These are phyloP conservation scores for Pythium inflatum DNA, from an alignment of 352 stramenopile genomes.

Conservation along the genomic window DNA sequence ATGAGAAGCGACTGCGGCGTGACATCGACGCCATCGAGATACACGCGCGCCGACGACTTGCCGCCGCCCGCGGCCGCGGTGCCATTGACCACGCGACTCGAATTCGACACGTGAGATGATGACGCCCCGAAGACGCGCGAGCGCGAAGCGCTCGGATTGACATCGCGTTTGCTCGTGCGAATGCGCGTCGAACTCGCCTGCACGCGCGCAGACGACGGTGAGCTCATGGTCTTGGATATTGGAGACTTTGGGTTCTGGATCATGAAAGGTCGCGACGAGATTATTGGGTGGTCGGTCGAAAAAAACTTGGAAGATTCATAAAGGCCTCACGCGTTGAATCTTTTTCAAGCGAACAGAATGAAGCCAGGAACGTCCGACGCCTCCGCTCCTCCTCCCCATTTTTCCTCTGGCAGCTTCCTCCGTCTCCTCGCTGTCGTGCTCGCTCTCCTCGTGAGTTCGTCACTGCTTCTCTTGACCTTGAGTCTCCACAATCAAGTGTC, in stretches of 20 bases:
- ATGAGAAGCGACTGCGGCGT: conserved; percentile 79
- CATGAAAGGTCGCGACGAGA: background rate
- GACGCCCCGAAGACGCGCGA: conserved; percentile 66
- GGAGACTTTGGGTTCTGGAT: background rate
- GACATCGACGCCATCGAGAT: conserved; percentile 68
- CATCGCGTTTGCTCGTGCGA: conserved; percentile 51
- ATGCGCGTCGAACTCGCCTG: conserved; percentile 43
- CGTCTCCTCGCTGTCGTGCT: background rate
- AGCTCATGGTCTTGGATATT: conserved; percentile 40
- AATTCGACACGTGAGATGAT: conserved; percentile 66
- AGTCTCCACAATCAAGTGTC: no score
- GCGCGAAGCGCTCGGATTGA: conserved; percentile 46
- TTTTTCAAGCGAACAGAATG: background rate
- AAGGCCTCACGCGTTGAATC: no score
- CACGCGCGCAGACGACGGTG: conserved; percentile 50
- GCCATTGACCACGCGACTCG: conserved; percentile 67
- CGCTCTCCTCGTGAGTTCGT: conserved; percentile 2
- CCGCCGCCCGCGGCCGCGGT: conserved; percentile 39
- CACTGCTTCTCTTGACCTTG: conserved; percentile 16
- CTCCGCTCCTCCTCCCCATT: no score
- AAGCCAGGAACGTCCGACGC: no score
- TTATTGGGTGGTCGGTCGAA: no score
- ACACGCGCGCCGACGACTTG: conserved; percentile 61
- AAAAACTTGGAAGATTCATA: no score
- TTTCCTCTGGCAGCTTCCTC: conserved; percentile 12